A percentile compares a stretch with the other conserved stretches of the same genome.
Evolutionary conservation across 768 basidiomycete species (phyloP).

Genomic region (Pisolithus sp.): DNA sequence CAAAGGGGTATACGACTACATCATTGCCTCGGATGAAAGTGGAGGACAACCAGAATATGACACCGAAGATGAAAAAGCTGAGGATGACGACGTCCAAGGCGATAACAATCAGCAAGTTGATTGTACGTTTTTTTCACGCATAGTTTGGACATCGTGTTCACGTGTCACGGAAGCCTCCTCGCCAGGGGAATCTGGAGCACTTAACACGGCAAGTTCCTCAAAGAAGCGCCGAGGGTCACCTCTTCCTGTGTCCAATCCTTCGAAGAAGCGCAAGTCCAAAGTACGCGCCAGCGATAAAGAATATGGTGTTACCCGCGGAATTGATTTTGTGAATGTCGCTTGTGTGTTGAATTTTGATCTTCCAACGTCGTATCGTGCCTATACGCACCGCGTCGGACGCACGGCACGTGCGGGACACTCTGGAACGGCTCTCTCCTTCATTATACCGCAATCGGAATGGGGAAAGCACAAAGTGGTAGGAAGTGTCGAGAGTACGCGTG

Average conservation of each 20-base stretch:
- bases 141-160: constrained; percentile 17
- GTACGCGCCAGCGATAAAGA: constrained; percentile 58
- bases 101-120: constrained; percentile 16
- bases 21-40: constrained; percentile 95
- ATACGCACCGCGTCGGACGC: constrained; percentile 93
- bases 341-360: constrained; percentile 99
- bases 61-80: constrained; percentile 39
- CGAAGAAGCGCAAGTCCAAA: constrained; percentile 48
- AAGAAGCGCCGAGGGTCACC: constrained; percentile 56
- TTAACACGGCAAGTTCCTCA: constrained; percentile 17
- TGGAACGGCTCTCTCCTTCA: constrained; percentile 86
- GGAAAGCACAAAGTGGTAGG: constrained; percentile 73
- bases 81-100: constrained; percentile 21
- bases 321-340: constrained; percentile 95
- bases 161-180: constrained; percentile 44
- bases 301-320: constrained; percentile 91
- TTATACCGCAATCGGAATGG: constrained; percentile 65
- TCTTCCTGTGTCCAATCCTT: constrained; percentile 30
- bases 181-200: constrained; percentile 34
- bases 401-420: constrained; percentile 94
- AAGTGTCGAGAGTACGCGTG: constrained; percentile 57
- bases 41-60: constrained; percentile 48
- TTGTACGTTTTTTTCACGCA: constrained; percentile 17
- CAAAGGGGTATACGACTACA: constrained; percentile 96
- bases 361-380: constrained; percentile 79